A percentile compares a stretch with the other conserved stretches of the same genome.
These are phyloP conservation scores for Aspergillus affinis DNA, from an alignment of 495 filamentous ascomycete genomes.

Conservation along the genomic window DNA sequence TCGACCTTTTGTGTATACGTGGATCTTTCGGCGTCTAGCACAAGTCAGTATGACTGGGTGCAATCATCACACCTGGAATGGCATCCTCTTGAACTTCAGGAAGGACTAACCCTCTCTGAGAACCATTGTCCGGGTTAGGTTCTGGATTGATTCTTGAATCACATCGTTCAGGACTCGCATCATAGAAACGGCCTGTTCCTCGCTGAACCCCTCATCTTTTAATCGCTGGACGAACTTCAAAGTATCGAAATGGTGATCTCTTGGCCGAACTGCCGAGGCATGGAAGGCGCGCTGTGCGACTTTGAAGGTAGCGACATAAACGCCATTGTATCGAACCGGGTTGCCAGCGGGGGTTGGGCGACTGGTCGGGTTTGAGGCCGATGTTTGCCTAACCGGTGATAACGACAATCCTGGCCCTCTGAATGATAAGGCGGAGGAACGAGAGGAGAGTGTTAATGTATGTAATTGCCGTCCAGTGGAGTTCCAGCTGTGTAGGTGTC, in stretches of 20 bases:
- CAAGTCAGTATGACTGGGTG: not conserved
- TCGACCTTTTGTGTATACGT: conserved; percentile 99
- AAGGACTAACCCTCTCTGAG: conserved; percentile 81
- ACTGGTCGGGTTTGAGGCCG: conserved; percentile 11
- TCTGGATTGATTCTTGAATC: conserved; percentile 97
- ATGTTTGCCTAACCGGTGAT: conserved; percentile 25
- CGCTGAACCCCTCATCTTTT: conserved; percentile 88
- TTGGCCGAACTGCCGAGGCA: conserved; percentile 54
- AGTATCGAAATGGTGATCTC: conserved; percentile 97
- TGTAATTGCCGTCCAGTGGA: conserved; percentile 27
- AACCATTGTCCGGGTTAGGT: conserved; percentile 97
- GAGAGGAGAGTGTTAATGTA: conserved; percentile 11
- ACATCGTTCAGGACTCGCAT: conserved; percentile 97
- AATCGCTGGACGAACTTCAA: conserved; percentile 94
- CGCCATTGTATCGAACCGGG: conserved; percentile 48
- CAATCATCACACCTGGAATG: too few relatives aligned
- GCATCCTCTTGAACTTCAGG: too few relatives aligned
- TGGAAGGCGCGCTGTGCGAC: conserved; percentile 63
- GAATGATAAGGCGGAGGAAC: conserved; percentile 26
- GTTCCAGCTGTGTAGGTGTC: conserved; percentile 24
- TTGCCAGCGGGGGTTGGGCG: conserved; percentile 20
- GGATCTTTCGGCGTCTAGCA: conserved; percentile 55
- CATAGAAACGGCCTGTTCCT: conserved; percentile 92
- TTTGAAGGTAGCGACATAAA: conserved; percentile 45
- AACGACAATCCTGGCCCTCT: conserved; percentile 16